phyloP scores from a whole-genome alignment of 2,329 filamentous ascomycete species.

The Endocalyx cinctus region DNA sequence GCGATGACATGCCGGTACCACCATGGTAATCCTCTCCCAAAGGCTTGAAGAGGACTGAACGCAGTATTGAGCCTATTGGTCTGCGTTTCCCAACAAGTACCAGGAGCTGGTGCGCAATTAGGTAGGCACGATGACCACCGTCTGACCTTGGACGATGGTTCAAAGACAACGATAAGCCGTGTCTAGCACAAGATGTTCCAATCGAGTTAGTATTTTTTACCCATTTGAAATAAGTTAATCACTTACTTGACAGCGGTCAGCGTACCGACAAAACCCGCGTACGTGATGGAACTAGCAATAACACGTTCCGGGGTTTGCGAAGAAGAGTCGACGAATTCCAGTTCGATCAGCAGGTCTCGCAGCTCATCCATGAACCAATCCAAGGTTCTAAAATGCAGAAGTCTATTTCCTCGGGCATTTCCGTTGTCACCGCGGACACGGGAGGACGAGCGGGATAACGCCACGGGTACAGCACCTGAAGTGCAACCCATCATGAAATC shows the following conservation, averaged over 20 bases:
- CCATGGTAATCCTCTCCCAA: too few species aligned
- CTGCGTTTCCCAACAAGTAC: not conserved
- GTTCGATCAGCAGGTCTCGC: conserved; percentile 43
- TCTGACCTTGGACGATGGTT: not conserved
- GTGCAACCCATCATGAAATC: conserved; percentile 64
- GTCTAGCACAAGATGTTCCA: too few species aligned
- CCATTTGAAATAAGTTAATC: conserved; percentile 13
- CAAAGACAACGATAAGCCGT: not conserved
- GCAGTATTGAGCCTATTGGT: not conserved
- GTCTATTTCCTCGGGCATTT: conserved; percentile 22
- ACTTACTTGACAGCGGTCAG: conserved; percentile 44
- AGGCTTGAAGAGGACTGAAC: not conserved
- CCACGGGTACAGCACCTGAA: conserved; percentile 35
- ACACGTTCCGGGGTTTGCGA: conserved; percentile 27
- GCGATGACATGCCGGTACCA: too few species aligned
- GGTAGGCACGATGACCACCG: too few species aligned
- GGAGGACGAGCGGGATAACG: conserved; percentile 12
- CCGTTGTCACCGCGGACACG: conserved; percentile 35
- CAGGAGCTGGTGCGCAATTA: not conserved
- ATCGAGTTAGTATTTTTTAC: conserved; percentile 26
- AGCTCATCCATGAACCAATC: conserved; percentile 52
- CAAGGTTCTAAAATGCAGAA: conserved; percentile 53
- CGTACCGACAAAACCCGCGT: conserved; percentile 47
- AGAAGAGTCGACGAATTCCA: conserved; percentile 40
- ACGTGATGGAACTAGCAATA: conserved; percentile 43